A percentile compares a stretch with the other conserved stretches of the same genome.
Conservation (phyloP, 306 rosid species). For the Ammopiptanthus mongolicus region DNA sequence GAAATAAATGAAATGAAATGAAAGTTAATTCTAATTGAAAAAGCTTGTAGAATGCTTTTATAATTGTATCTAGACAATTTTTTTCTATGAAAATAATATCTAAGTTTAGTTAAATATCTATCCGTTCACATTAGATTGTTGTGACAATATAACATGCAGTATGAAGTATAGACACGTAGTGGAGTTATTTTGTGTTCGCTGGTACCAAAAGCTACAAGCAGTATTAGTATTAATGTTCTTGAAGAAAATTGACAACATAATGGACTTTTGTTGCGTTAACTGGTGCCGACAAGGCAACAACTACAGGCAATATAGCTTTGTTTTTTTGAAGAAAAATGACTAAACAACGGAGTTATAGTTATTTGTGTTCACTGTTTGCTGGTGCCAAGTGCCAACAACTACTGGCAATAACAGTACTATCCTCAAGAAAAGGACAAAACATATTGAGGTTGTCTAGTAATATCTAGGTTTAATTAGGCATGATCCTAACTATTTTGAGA, state of each 20-base stretch:
- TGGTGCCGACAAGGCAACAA: not conserved
- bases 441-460: no score
- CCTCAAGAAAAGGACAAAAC: not conserved
- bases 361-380: no score
- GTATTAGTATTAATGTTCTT: not conserved
- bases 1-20: not conserved
- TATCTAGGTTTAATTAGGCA: no score
- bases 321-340: no score
- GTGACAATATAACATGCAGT: not conserved
- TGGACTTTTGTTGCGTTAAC: not conserved
- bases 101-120: not conserved
- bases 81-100: not conserved
- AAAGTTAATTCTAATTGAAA: not conserved
- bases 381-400: no score
- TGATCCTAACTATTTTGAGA: no score
- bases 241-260: not conserved
- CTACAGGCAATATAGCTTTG: not conserved
- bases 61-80: not conserved
- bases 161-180: not conserved
- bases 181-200: not conserved
- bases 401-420: no score
- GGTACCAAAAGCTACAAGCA: not conserved
- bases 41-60: not conserved
- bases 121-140: not conserved
- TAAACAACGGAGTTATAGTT: no score